Conservation (phyloP, 768 basidiomycete species). For the Suillus hirtellus region DNA sequence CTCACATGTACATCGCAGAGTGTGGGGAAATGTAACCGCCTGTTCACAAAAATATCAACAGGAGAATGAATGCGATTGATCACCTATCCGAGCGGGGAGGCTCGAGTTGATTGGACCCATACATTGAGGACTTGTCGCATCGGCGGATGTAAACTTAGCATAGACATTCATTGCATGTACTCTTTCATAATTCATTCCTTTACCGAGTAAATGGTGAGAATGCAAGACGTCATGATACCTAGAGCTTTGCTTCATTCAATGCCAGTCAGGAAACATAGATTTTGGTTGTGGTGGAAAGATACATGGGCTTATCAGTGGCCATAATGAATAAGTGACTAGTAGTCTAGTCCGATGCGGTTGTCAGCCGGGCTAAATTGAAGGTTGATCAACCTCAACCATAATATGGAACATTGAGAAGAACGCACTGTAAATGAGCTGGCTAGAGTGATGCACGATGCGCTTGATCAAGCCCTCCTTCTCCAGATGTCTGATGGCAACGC, state of each 20-base stretch:
- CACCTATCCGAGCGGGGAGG: not conserved
- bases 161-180: not conserved
- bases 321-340: slow-evolving; percentile 25
- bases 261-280: slow-evolving; percentile 29
- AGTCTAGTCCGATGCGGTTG: slow-evolving; percentile 41
- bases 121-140: not conserved
- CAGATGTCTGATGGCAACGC: slow-evolving; percentile 86
- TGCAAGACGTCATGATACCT: not conserved
- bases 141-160: not conserved
- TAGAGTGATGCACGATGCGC: slow-evolving; percentile 93
- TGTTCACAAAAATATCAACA: not conserved
- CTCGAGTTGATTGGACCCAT: too few relatives aligned
- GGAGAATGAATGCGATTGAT: not conserved
- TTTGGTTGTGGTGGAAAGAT: slow-evolving; percentile 33
- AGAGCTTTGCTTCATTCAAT: not conserved
- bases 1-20: slow-evolving; percentile 34
- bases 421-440: slow-evolving; percentile 95
- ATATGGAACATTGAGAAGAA: slow-evolving; percentile 21
- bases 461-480: slow-evolving; percentile 95
- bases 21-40: slow-evolving; percentile 57
- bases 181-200: not conserved
- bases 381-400: slow-evolving; percentile 6
- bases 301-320: slow-evolving; percentile 36
- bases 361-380: slow-evolving; percentile 42
- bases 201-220: not conserved